These are phyloP conservation scores for Endotrypanum monterogeii DNA, from an alignment of 208 protist species.

Conservation along the genomic window DNA sequence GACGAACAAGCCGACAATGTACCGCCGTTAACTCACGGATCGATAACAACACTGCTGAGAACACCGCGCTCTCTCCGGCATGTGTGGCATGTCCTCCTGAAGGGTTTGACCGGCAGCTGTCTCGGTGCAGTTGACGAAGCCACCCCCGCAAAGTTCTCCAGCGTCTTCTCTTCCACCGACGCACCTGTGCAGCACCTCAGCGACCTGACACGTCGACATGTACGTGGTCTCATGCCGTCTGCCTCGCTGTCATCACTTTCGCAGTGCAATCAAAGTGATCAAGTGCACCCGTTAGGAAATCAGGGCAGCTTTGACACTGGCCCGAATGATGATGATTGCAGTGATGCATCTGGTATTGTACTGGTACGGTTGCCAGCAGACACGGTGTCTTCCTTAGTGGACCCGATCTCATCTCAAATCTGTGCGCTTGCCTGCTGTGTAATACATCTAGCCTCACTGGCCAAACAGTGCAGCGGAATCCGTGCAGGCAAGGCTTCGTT, in stretches of 20 bases:
- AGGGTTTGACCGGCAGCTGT: conserved; percentile 7
- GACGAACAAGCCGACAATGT: neutral
- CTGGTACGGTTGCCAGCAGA: neutral
- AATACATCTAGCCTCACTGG: neutral
- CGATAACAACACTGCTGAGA: neutral
- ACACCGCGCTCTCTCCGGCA: conserved; percentile 23
- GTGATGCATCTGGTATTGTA: neutral
- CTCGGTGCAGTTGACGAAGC: neutral
- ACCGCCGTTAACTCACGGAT: neutral
- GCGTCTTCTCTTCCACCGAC: neutral
- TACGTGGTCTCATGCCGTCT: neutral
- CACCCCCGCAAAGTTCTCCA: neutral
- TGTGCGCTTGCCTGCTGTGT: neutral
- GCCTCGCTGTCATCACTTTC: neutral
- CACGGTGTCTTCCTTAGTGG: neutral
- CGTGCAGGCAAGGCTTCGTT: neutral
- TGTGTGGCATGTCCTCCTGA: conserved; percentile 25
- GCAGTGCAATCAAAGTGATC: neutral
- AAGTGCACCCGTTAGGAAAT: neutral
- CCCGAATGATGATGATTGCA: neutral
- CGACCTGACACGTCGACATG: neutral
- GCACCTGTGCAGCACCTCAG: neutral
- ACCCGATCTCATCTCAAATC: neutral
- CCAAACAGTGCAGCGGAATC: neutral
- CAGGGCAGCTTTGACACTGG: neutral